phyloP scores from a whole-genome alignment of 208 protist species.

The Naegleria gruberi region DNA sequence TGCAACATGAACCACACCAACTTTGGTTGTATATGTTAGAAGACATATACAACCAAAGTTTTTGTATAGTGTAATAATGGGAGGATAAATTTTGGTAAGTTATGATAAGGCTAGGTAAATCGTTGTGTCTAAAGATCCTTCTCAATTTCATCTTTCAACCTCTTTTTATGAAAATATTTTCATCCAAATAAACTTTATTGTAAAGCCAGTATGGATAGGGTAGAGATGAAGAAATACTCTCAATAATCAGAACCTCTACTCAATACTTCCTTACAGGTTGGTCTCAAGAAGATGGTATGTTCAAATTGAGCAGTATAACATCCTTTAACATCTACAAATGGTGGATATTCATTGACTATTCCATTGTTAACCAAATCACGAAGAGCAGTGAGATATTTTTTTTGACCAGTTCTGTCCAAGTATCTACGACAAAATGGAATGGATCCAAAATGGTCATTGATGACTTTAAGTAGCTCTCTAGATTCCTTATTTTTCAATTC shows the following conservation, averaged over 20 bases:
- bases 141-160: no score
- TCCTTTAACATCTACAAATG: conserved; percentile 76
- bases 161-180: no score
- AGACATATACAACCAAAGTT: no score
- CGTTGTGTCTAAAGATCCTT: no score
- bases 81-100: no score
- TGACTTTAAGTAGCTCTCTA: conserved; percentile 45
- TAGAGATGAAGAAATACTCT: no score
- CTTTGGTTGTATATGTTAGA: no score
- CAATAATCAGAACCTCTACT: conserved; percentile 90
- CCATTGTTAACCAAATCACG: conserved; percentile 31
- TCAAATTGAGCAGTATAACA: conserved; percentile 95
- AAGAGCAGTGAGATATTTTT: conserved; percentile 31
- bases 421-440: conserved; percentile 74
- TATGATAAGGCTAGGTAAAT: no score
- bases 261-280: conserved; percentile 89
- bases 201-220: no score
- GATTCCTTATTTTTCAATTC: conserved; percentile 26
- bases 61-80: no score
- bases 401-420: conserved; percentile 45
- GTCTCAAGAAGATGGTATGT: conserved; percentile 86
- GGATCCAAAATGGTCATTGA: conserved; percentile 65
- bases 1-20: no score
- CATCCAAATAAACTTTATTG: no score
- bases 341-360: conserved; percentile 60